These are phyloP conservation scores for Lagenaria siceraria DNA, from an alignment of 306 rosid genomes.

Conservation along the genomic window DNA sequence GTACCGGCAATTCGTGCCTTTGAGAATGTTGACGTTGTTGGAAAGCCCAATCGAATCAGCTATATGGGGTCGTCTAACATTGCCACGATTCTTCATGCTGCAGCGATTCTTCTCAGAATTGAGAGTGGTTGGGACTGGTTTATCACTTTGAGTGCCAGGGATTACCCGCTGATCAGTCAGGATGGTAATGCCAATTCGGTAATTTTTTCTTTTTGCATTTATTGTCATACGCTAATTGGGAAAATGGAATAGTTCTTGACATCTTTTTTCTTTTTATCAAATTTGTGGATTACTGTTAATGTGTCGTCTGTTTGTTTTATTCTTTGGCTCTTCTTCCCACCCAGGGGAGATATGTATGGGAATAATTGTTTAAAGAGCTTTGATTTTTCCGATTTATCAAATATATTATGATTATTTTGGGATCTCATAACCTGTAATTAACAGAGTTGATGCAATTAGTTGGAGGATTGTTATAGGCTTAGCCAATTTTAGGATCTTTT, in stretches of 20 bases:
- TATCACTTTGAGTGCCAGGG: slow-evolving; percentile 63
- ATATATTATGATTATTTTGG: not conserved
- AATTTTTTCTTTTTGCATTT: not conserved
- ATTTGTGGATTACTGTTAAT: not conserved
- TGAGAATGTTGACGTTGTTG: slow-evolving; percentile 76
- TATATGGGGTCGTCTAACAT: slow-evolving; percentile 74
- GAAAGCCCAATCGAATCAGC: slow-evolving; percentile 63
- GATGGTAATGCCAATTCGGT: slow-evolving; percentile 70
- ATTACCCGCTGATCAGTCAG: slow-evolving; percentile 85
- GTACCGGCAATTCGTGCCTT: slow-evolving; percentile 72
- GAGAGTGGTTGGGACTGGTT: slow-evolving; percentile 92
- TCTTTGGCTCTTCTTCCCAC: not conserved
- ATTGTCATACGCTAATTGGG: not conserved
- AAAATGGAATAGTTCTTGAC: not conserved
- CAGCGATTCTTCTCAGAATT: slow-evolving; percentile 62
- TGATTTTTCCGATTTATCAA: not conserved
- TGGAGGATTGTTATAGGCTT: not conserved
- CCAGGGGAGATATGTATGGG: not conserved
- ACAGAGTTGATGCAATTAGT: not conserved
- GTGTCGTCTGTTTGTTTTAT: not conserved
- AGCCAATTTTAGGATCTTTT: not conserved
- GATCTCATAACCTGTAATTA: not conserved
- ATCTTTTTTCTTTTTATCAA: not conserved
- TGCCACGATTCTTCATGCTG: slow-evolving; percentile 66
- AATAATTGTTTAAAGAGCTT: not conserved